Evolutionary conservation across 1,139 yeast species (phyloP), one percentile per base, ranked within the genome.

Genomic region (Magnusiomyces sp.): DNA sequence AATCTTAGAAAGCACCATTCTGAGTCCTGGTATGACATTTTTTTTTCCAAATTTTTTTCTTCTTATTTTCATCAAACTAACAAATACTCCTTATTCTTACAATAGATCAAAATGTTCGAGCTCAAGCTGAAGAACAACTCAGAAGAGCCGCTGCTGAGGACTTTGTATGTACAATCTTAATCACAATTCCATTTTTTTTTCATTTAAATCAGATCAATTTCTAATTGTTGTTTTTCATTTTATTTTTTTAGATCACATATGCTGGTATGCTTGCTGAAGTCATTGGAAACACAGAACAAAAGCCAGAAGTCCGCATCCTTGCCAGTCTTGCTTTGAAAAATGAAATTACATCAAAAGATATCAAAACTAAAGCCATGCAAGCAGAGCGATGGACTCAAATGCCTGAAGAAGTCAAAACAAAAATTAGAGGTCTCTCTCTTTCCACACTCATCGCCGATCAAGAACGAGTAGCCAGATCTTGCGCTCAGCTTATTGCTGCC

Each of bases 401-500:
- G 53, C 83, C 80, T 48, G 65, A 62, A 1, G 73, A 69, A 3
- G 72, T 78, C 44, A 85, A 81, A 65, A 62, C 69, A 11, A 79
- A 79, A 57, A 83, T 92, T 63, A 90, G 88, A 70, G 53, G 53
- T 23, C 46, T 50, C 13, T 78, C 95, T 0, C 66, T 92, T 47
- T 69, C 71, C 46, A 79, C 92, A 1, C 77, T 92, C 52, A 67
- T 81, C 51, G 75, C 86, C 19, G 64, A 72, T n/a, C 82, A 83
- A 61, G 83, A 80, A 54, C 77, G 89, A 60, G 95, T 92, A 46
- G 95, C 95, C 29, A 80, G 82, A 53, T 78, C 95, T 20, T 83
- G 94, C 32, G 96, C 98, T 19, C 97, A 92, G 71, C 75, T 92
- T 59, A 92, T 92, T 53, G 95, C 97, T 31, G 95, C 97, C 9